phyloP scores from a whole-genome alignment of 352 stramenopile genomes.

The Pythium insidiosum region DNA sequence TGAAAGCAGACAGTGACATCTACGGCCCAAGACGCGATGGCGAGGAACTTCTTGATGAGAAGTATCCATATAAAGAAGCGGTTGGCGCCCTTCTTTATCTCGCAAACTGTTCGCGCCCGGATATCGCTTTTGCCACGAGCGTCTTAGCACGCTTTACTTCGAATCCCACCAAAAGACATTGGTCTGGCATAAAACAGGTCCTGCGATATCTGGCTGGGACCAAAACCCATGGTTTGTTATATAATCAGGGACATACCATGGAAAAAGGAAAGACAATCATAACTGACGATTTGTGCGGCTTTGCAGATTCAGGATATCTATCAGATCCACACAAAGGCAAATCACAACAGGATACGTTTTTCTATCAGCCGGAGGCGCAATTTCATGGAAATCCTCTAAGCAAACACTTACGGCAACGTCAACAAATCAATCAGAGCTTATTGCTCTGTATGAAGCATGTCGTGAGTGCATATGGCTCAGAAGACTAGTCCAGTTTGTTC shows the following conservation, averaged over 20 bases:
- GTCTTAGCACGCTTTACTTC: constrained; percentile 13
- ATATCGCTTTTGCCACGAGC: constrained; percentile 13
- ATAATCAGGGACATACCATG: constrained; percentile 11
- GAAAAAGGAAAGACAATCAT: constrained; percentile 2
- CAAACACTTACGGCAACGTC: constrained; percentile 11
- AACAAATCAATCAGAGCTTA: no score
- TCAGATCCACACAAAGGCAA: constrained; percentile 9
- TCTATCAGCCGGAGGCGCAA: constrained; percentile 12
- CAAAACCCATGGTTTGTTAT: no score
- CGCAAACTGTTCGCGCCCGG: constrained; percentile 11
- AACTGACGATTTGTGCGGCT: no score
- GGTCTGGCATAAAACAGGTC: no score
- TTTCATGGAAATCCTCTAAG: constrained; percentile 10
- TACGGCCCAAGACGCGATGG: constrained; percentile 9
- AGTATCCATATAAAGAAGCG: constrained; percentile 12
- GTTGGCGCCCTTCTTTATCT: constrained; percentile 9
- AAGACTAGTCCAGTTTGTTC: no score
- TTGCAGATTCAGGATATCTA: no score
- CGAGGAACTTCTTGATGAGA: constrained; percentile 7
- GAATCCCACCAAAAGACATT: constrained; percentile 12
- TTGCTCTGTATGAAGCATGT: constrained; percentile 12
- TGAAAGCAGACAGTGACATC: constrained; percentile 11
- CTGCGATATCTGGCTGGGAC: no score
- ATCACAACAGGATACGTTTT: constrained; percentile 16
- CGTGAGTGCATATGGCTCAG: constrained; percentile 12